Base-by-base conservation (phyloP, 169 alveolate genomes). In the Perkinsus olseni region DNA sequence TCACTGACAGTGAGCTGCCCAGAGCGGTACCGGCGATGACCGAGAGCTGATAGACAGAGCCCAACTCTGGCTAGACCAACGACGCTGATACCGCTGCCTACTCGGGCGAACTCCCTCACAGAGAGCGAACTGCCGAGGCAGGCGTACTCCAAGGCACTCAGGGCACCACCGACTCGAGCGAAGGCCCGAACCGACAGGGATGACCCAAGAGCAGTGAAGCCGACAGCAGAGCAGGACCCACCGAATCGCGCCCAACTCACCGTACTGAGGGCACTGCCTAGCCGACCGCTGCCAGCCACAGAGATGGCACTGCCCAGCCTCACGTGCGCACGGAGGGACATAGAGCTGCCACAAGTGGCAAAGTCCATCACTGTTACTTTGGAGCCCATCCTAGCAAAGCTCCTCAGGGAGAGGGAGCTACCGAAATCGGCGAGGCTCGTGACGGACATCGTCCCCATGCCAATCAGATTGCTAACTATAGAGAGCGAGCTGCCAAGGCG, bases 51-150 rank as follows among this genome's bases (percentile, higher is more conserved):
- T 34, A 34, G 13, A 90, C 39, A 21, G 92, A 90, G 28, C 92
- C 92, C 17, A 37, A 90, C 39, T 3, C 48, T 36, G 45, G 39
- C 38, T 39, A 90, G 31, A 3, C 92, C 92, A 38, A 90, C 38
- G n/a, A 90, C 92, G 92, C 40, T 28, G 10, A 90, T 28, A 38
- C 40, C 38, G 92, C 92, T 90, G 92, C 92, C 92, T 4, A 90
- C 10, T 34, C 92, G 92, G n/a, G 48, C 20, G 48, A 91, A 91
- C 92, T 91, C 62, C 21, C 40, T 37, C 50, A 91, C 92, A 38
- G 92, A 91, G 36, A 91, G 62, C 10, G 62, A 37, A 4, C 62
- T 37, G 0, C 92, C 92, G 62, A 91, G 51, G 45, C 38, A 11
- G 20, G 38, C n/a, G 92, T 36, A 90, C 48, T 90, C 92, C 39